phyloP scores from a whole-genome alignment of 805 yeast genomes.

The Yarrowia deformans region DNA sequence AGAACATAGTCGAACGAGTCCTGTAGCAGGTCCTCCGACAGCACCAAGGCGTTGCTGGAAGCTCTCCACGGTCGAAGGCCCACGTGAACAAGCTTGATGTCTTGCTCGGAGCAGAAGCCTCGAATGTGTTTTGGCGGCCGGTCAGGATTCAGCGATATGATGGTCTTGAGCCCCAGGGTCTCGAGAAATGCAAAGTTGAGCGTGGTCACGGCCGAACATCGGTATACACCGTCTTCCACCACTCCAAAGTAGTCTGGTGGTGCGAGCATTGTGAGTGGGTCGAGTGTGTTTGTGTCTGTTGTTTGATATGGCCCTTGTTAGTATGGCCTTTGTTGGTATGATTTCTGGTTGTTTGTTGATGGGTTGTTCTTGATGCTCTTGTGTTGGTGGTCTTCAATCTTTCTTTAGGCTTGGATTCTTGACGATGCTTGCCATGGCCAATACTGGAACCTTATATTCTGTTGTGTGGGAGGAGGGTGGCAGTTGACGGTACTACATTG shows the following conservation, averaged over 20 bases:
- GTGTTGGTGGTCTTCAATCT: neutral
- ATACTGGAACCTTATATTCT: neutral
- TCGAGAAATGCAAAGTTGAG: slow-evolving; percentile 79
- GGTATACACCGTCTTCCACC: slow-evolving; percentile 84
- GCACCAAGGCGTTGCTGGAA: slow-evolving; percentile 71
- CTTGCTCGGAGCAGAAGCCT: slow-evolving; percentile 62
- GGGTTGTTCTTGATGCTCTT: neutral
- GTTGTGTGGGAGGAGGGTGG: neutral
- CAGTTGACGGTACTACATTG: neutral
- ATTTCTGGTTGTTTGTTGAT: neutral
- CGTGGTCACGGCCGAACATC: slow-evolving; percentile 80
- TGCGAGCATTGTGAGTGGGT: slow-evolving; percentile 64
- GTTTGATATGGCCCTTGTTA: neutral
- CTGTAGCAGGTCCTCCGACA: slow-evolving; percentile 68
- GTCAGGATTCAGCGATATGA: slow-evolving; percentile 83
- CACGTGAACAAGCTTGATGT: slow-evolving; percentile 50
- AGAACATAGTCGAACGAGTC: slow-evolving; percentile 71
- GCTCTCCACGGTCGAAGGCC: slow-evolving; percentile 53
- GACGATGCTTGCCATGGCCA: neutral
- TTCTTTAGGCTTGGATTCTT: neutral
- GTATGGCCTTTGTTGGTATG: neutral
- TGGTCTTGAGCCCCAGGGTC: slow-evolving; percentile 70
- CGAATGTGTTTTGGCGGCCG: slow-evolving; percentile 77
- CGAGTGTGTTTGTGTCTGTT: neutral
- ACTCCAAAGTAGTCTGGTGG: slow-evolving; percentile 94